Evolutionary conservation across 768 basidiomycete species (phyloP).

Genomic region (Phanerochaete carnosa): DNA sequence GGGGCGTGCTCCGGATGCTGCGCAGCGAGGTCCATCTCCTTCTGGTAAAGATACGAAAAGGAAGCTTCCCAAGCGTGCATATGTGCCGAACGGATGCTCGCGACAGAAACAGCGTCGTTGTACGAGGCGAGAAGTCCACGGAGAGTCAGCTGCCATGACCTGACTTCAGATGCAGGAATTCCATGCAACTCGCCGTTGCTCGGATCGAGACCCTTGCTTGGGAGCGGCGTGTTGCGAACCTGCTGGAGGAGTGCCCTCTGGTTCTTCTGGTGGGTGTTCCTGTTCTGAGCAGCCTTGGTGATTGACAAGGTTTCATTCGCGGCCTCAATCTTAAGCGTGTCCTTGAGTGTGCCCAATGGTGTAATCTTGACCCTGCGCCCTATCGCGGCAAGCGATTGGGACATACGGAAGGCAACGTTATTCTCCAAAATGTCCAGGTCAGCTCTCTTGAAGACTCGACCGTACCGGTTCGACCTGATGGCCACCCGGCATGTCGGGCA

Average conservation of each 20-base stretch:
- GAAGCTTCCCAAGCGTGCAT: constrained; percentile 59
- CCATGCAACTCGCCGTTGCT: constrained; percentile 17
- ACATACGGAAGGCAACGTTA: constrained; percentile 55
- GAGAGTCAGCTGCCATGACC: constrained; percentile 38
- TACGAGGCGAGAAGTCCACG: constrained; percentile 37
- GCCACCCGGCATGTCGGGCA: constrained; percentile 63
- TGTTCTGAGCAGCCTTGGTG: not conserved
- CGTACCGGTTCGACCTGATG: constrained; percentile 58
- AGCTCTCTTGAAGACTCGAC: constrained; percentile 58
- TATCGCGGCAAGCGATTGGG: constrained; percentile 32
- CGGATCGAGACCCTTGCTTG: not conserved
- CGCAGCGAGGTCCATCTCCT: constrained; percentile 37
- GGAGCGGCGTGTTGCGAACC: constrained; percentile 22
- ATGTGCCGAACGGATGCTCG: constrained; percentile 51
- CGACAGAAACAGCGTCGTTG: constrained; percentile 34
- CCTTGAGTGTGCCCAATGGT: constrained; percentile 20
- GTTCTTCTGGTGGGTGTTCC: constrained; percentile 15
- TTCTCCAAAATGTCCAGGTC: constrained; percentile 62
- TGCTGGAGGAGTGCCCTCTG: not conserved
- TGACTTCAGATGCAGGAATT: constrained; percentile 29
- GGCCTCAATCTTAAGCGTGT: not conserved
- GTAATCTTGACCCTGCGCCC: constrained; percentile 15
- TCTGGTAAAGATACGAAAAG: constrained; percentile 45
- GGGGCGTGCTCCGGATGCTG: constrained; percentile 34
- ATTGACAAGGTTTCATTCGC: not conserved